These are phyloP conservation scores for Neurospora sp. DNA, from an alignment of 495 filamentous ascomycete species.

Conservation along the genomic window DNA sequence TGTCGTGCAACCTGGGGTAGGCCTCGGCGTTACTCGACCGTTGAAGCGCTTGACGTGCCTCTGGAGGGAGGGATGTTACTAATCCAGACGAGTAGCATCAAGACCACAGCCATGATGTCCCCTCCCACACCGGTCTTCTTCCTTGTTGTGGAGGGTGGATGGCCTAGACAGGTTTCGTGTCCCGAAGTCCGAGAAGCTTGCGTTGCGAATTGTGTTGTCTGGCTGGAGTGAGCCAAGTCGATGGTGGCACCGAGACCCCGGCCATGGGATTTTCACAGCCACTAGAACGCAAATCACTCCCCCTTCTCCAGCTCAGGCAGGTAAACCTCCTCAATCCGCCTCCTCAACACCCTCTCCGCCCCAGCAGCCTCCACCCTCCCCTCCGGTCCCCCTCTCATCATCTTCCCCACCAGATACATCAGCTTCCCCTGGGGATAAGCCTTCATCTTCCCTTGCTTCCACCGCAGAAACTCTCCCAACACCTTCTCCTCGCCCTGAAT, in stretches of 20 bases:
- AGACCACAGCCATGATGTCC: not conserved
- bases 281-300: not conserved
- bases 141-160: not conserved
- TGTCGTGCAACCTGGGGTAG: not conserved
- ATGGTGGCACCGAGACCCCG: not conserved
- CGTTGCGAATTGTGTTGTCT: not conserved
- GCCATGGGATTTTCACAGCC: not conserved
- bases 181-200: not conserved
- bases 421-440: conserved; percentile 56
- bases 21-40: not conserved
- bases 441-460: conserved; percentile 34
- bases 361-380: conserved; percentile 66
- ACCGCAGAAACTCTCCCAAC: conserved; percentile 58
- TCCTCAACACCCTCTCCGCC: conserved; percentile 56
- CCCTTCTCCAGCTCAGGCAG: not conserved
- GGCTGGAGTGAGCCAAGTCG: not conserved
- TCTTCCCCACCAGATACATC: conserved; percentile 81
- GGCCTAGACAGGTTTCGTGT: not conserved
- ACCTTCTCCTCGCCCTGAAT: conserved; percentile 47
- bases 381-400: conserved; percentile 70
- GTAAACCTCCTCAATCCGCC: conserved; percentile 16
- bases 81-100: not conserved
- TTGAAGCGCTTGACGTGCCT: not conserved
- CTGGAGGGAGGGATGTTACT: not conserved
- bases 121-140: not conserved